phyloP scores from a whole-genome alignment of 2,329 filamentous ascomycete genomes.

The Fusarium sp. region DNA sequence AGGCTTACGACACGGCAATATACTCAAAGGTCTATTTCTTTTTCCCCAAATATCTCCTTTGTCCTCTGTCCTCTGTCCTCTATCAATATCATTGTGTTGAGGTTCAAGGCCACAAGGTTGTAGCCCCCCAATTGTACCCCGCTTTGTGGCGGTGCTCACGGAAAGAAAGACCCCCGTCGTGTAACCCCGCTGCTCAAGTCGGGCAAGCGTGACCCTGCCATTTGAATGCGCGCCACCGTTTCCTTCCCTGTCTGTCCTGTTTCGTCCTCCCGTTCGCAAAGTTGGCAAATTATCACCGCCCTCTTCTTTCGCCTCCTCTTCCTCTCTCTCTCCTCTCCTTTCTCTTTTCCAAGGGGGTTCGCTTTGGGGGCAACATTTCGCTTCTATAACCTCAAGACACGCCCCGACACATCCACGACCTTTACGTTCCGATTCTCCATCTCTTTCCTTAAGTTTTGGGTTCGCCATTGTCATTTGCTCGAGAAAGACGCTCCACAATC shows the following conservation, averaged over 20 bases:
- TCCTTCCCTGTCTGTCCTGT: constrained; percentile 20
- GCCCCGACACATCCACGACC: constrained; percentile 24
- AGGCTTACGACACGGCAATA: background rate
- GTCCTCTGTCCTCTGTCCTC: background rate
- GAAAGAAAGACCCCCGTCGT: constrained; percentile 28
- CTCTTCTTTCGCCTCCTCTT: constrained; percentile 30
- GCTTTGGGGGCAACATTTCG: constrained; percentile 32
- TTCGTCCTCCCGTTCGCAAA: constrained; percentile 24
- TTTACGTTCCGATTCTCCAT: constrained; percentile 5
- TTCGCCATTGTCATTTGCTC: constrained; percentile 17
- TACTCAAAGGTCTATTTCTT: fast-evolving
- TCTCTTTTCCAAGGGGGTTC: constrained; percentile 32
- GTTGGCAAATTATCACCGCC: constrained; percentile 35
- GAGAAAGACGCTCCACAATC: constrained; percentile 37
- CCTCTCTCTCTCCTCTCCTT: constrained; percentile 15
- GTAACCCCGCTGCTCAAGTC: constrained; percentile 38
- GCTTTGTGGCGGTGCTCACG: constrained; percentile 46
- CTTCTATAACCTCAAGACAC: constrained; percentile 37
- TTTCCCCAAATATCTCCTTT: background rate
- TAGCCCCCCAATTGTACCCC: constrained; percentile 30
- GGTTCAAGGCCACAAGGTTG: background rate
- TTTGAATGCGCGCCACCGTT: constrained; percentile 35
- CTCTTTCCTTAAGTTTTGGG: constrained; percentile 29
- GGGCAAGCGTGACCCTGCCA: constrained; percentile 43
- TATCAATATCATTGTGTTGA: background rate